Evolutionary conservation across 1,139 yeast species (phyloP), one percentile per base, ranked within the genome.

Genomic region (Yamadazyma oceani): DNA sequence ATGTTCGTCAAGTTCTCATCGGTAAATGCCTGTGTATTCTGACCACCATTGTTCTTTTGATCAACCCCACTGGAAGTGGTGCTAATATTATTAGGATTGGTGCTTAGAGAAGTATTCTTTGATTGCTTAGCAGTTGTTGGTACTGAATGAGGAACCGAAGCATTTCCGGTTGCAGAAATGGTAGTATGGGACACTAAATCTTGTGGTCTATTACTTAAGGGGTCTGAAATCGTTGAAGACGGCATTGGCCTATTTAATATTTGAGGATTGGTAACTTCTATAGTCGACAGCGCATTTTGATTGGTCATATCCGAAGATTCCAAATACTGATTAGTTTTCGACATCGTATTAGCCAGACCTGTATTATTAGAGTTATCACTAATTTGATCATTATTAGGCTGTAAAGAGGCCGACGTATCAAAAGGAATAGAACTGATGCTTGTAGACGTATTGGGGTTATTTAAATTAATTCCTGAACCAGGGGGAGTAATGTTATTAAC

Each of bases 1-100:
- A 49, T 45, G 27, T 48, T 50, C 35, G 45, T 37, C 15, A 43
- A 24, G 17, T 36, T 34, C 6, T 33, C 30, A 11, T 41, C 46
- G 2, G 46, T 26, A 28, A 34, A 39, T 19, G 21, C n/a, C n/a
- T n/a, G n/a, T n/a, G n/a, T n/a, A n/a, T n/a, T n/a, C n/a, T n/a
- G n/a, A n/a, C n/a, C n/a, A n/a, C n/a, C n/a, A n/a, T n/a, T n/a
- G n/a, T n/a, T n/a, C n/a, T n/a, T n/a, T n/a, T n/a, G n/a, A n/a
- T 9, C 16, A 7, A 7, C 16, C 5, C 16, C 16, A n/a, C 7
- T 26, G 16, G 16, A 4, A 13, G 16, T n/a, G n/a, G n/a, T n/a
- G n/a, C n/a, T n/a, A n/a, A n/a, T n/a, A n/a, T n/a, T n/a, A n/a
- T n/a, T n/a, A n/a, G 33, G 8, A 34, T 19, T 5, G 40, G 37